phyloP scores from a whole-genome alignment of 2,329 filamentous ascomycete genomes.

The Lachnum nothofagi region DNA sequence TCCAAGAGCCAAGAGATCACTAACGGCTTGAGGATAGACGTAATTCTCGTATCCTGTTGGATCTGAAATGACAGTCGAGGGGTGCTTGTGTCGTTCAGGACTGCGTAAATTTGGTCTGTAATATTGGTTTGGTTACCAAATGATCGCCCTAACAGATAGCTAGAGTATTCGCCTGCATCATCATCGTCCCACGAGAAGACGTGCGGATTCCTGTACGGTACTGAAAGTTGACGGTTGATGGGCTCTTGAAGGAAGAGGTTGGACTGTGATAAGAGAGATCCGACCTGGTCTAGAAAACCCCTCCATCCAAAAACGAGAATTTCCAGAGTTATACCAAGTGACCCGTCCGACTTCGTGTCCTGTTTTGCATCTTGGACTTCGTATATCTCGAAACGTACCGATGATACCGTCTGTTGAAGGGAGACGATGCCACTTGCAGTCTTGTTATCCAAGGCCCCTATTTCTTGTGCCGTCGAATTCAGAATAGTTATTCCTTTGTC shows the following conservation, averaged over 20 bases:
- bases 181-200: background rate
- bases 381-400: background rate
- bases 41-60: too few relatives aligned
- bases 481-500: background rate
- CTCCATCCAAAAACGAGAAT: background rate
- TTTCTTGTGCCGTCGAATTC: background rate
- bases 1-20: too few relatives aligned
- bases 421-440: background rate
- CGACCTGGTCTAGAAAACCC: background rate
- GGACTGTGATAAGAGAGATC: background rate
- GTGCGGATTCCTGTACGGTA: background rate
- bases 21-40: too few relatives aligned
- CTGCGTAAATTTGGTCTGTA: background rate
- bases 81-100: too few relatives aligned
- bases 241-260: background rate
- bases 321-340: background rate
- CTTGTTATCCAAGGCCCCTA: background rate
- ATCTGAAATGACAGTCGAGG: too few relatives aligned
- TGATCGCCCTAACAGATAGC: background rate
- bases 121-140: background rate
- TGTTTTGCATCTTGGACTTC: background rate
- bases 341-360: background rate
- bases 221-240: background rate
- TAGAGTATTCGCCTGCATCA: background rate
- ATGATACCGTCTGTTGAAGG: background rate